phyloP scores from a whole-genome alignment of 2,329 filamentous ascomycete species.

The Boeremia lycopersici region DNA sequence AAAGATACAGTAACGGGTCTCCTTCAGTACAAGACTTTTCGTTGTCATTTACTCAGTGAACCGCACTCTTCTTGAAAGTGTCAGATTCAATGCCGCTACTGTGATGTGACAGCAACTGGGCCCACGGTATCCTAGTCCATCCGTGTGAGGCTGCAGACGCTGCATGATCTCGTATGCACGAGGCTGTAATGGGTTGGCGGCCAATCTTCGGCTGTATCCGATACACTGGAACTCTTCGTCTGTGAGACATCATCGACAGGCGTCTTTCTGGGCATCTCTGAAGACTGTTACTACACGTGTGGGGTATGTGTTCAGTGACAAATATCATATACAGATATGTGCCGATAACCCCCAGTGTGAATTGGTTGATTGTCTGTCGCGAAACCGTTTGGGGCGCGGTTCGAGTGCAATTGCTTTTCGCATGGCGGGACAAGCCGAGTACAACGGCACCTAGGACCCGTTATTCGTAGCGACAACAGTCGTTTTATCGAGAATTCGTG shows the following conservation, averaged over 20 bases:
- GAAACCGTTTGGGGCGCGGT: background rate
- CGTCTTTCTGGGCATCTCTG: background rate
- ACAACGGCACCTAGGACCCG: background rate
- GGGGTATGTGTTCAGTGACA: background rate
- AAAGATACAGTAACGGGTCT: too few species aligned
- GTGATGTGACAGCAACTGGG: background rate
- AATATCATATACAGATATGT: too few species aligned
- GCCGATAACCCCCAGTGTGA: too few species aligned
- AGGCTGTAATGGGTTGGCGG: background rate
- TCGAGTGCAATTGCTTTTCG: conserved; percentile 5
- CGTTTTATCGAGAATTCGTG: background rate
- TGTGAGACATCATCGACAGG: background rate
- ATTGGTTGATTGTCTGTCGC: background rate
- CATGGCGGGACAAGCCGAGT: background rate
- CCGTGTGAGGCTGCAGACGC: background rate
- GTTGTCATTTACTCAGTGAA: background rate
- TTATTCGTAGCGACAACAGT: background rate
- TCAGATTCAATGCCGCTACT: background rate
- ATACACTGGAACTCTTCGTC: too few species aligned
- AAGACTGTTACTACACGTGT: too few species aligned
- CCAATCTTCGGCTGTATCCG: background rate
- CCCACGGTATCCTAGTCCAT: conserved; percentile 1
- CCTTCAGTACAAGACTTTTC: too few species aligned
- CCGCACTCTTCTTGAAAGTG: background rate
- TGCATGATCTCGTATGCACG: conserved; percentile 2